Evolutionary conservation across 2,329 filamentous ascomycete species (phyloP).

Genomic region (Colletotrichum plurivorum): DNA sequence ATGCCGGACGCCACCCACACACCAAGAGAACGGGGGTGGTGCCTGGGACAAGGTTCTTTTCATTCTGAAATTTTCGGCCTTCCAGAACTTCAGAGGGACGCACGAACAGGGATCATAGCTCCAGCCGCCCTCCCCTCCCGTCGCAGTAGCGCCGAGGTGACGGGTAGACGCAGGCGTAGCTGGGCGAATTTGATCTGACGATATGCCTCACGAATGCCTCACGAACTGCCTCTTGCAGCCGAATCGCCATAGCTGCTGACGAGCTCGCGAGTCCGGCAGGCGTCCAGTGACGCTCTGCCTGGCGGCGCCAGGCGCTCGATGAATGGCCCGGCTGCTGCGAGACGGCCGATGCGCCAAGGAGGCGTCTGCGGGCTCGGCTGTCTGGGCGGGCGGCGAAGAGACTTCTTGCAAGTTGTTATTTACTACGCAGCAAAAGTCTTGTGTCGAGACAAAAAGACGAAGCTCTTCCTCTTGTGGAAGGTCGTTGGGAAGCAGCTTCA

Average conservation of each 20-base stretch:
- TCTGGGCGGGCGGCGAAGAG: constrained; percentile 26
- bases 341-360: constrained; percentile 30
- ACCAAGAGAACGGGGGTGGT: background rate
- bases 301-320: background rate
- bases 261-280: constrained; percentile 15
- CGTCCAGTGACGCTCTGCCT: constrained; percentile 6
- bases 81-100: constrained; percentile 25
- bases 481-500: background rate
- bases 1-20: constrained; percentile 1
- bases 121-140: constrained; percentile 9
- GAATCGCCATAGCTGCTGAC: constrained; percentile 26
- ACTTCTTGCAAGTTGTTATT: background rate
- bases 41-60: too few relatives aligned
- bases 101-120: constrained; percentile 19
- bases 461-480: constrained; percentile 31
- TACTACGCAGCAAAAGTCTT: background rate
- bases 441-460: background rate
- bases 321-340: constrained; percentile 11
- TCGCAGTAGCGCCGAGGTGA: background rate
- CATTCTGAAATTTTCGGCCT: background rate
- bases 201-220: background rate
- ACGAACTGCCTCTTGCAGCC: constrained; percentile 23
- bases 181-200: background rate
- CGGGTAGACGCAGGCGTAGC: too few relatives aligned
- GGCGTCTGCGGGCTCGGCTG: constrained; percentile 30